Evolutionary conservation across 768 basidiomycete species (phyloP), one percentile per base, ranked within the genome.

Genomic region (Psilocybe tampanensis): DNA sequence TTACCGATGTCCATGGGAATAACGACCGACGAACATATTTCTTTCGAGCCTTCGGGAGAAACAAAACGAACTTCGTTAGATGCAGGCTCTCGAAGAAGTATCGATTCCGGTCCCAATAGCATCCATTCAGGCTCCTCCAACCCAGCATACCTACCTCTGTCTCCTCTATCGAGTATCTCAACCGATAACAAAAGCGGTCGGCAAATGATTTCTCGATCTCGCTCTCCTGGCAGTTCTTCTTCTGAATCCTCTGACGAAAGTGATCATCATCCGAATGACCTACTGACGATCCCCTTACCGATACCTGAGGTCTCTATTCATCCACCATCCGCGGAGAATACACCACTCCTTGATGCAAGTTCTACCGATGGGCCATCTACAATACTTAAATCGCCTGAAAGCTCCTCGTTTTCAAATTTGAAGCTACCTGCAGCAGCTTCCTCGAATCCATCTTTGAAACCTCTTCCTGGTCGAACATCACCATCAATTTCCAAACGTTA

Each of bases 1-100:
- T 59, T 53, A 19, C 60, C 60, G 2, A 19, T 58, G 18, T 54
- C 58, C 12, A 73, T 72, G 58, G 70, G 70, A 39, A 72, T 70
- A 45, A 79, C 78, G 3, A 67, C 68, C 39, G 84, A 87, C 48
- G 82, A 76, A 9, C 75, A 70, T 29, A 59, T 86, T 26, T 84
- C 86, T 1, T 88, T 88, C 59, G 83, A 88, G 55, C 87, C 86
- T 17, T 61, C 73, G 18, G 69, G 80, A 9, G 79, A 83, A 56
- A 74, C 76, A 5, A 74, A 77, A 9, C 73, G 75, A n/a, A 72
- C 72, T 50, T 85, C 83, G 19, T 55, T 79, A 18, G 79, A 83
- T 13, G 70, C 69, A 7, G 74, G 77, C 21, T 78, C 79, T 42
- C 74, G 75, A 47, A 71, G 68, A 34, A 85, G 79, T 57, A 68